Conservation (phyloP, 257 asterid species). For the Lantana camara region DNA sequence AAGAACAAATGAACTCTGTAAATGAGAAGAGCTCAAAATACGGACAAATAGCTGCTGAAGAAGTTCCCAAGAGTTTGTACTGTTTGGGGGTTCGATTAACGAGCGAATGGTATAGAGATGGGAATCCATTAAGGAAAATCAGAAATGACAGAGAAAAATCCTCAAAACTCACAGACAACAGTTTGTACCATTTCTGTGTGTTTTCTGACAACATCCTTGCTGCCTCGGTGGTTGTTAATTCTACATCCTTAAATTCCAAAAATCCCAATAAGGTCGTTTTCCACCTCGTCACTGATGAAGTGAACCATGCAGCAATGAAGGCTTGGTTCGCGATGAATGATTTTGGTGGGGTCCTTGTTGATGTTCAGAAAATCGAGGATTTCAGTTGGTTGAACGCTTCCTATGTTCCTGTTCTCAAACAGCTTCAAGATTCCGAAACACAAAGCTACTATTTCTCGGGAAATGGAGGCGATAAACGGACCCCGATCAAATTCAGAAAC, state of each 20-base stretch:
- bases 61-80: conserved; percentile 61
- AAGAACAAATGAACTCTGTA: conserved; percentile 49
- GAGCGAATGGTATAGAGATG: conserved; percentile 53
- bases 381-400: conserved; percentile 66
- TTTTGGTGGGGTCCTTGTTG: conserved; percentile 52
- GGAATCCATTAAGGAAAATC: conserved; percentile 43
- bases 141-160: conserved; percentile 37
- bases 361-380: conserved; percentile 59
- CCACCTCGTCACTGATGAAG: conserved; percentile 67
- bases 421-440: conserved; percentile 64
- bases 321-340: conserved; percentile 65
- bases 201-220: conserved; percentile 72
- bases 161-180: conserved; percentile 47
- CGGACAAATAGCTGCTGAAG: conserved; percentile 75
- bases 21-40: conserved; percentile 52
- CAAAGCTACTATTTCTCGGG: conserved; percentile 74
- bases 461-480: conserved; percentile 45
- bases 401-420: conserved; percentile 69
- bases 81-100: conserved; percentile 67
- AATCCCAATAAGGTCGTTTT: conserved; percentile 49
- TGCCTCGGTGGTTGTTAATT: conserved; percentile 65
- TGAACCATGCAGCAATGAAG: conserved; percentile 64
- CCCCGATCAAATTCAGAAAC: conserved; percentile 70
- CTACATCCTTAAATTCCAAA: conserved; percentile 51
- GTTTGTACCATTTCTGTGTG: conserved; percentile 61